Base-by-base conservation (phyloP, 345 rosid genomes). In the Gossypium raimondii region DNA sequence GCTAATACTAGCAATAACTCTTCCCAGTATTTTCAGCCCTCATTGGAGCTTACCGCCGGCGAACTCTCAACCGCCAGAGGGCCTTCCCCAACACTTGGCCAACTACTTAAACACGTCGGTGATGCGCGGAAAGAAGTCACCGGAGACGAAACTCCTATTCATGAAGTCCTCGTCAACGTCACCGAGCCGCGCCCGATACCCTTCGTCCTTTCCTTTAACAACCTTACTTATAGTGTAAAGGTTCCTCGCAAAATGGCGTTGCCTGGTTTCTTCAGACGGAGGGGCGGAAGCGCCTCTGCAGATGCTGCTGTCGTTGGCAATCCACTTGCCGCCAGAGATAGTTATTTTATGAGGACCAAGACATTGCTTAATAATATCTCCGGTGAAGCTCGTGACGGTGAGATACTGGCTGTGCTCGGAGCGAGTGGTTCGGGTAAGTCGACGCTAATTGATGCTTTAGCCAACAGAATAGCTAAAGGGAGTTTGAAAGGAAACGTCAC, bases 401-500 rank as follows among this genome's bases (percentile, higher is more conserved):
- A 95, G 85, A 88, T 93, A 22, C 73, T 95, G 2, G 96, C 98
- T 0, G 97, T 95, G 67, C 96, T 93, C 1, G 99, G 98, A 0
- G 99, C 98, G 0, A 95, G 98, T 50, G 98, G 99, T 0, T 90
- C 98, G 0, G 98, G 99, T 22, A 95, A 95, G 67, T 95, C 99
- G 5, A 95, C 98, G 0, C 74, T 91, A 2, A 84, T 92, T 27
- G 98, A 94, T 9, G 97, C 96, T 0, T 76, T 92, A 22, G 98
- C 96, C 3, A 91, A 93, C 58, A 77, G 99, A 59, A 93, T 95
- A 1, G 91, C 97, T 0, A 95, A 88, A 70, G 97, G 86, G 14
- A 87, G 93, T 73, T 83, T 94, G 81, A 87, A 84, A 71, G 98
- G 98, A 9, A 77, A 69, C 10, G 85, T 88, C 17, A 86, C 84